These are phyloP conservation scores for Cytospora piceae DNA, from an alignment of 2,329 filamentous ascomycete species.

Conservation along the genomic window DNA sequence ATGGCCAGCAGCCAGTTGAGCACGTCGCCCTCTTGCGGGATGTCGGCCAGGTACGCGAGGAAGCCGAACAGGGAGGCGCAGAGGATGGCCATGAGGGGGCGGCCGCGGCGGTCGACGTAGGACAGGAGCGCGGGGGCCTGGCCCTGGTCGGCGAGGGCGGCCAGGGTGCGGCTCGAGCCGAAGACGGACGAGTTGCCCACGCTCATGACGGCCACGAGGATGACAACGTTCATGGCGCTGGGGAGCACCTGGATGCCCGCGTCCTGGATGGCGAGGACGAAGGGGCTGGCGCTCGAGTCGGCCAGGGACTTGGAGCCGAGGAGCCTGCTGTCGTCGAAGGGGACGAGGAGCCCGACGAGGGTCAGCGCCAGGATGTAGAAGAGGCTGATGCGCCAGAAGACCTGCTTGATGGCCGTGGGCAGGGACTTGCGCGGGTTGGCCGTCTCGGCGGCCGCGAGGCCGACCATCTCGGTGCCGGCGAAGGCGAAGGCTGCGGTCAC, in stretches of 20 bases:
- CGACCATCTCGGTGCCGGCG: constrained; percentile 75
- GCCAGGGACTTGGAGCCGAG: constrained; percentile 50
- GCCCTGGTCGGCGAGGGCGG: constrained; percentile 84
- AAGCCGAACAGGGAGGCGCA: constrained; percentile 71
- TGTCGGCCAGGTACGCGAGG: constrained; percentile 75
- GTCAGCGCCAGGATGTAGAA: constrained; percentile 87
- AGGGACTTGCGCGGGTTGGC: constrained; percentile 80
- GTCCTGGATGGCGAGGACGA: constrained; percentile 88
- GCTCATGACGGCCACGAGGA: constrained; percentile 85
- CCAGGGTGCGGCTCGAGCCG: constrained; percentile 86
- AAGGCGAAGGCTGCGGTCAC: constrained; percentile 79
- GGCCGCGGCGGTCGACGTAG: constrained; percentile 82
- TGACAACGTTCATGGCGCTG: constrained; percentile 93
- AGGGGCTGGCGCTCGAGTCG: constrained; percentile 60
- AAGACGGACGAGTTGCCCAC: constrained; percentile 93
- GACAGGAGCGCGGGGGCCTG: constrained; percentile 78
- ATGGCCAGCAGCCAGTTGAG: constrained; percentile 82
- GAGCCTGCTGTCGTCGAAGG: constrained; percentile 68
- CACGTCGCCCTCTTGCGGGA: constrained; percentile 60
- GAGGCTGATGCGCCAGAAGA: constrained; percentile 90
- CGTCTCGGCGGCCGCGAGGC: constrained; percentile 76
- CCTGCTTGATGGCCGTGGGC: constrained; percentile 86
- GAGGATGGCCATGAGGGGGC: constrained; percentile 74
- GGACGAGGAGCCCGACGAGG: constrained; percentile 81
- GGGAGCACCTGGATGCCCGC: constrained; percentile 81